A percentile compares a stretch with the other conserved stretches of the same genome.
phyloP scores from a whole-genome alignment of 2,329 filamentous ascomycete species.

The Cadophora sp. region DNA sequence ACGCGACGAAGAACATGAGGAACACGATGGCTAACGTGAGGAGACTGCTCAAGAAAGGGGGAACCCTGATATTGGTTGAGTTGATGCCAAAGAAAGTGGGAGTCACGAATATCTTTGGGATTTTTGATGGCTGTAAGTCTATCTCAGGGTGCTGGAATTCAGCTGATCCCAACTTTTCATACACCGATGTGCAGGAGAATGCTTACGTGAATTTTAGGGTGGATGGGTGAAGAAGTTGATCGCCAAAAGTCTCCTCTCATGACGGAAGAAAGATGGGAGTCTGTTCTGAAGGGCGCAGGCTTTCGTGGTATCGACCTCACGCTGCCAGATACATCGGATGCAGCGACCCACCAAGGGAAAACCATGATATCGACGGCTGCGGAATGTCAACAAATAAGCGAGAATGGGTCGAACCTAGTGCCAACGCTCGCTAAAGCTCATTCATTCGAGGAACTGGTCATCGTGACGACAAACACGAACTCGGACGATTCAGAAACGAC shows the following conservation, averaged over 20 bases:
- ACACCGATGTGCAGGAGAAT: not conserved
- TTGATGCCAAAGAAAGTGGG: not conserved
- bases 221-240: conserved; percentile 14
- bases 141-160: not conserved
- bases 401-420: not conserved
- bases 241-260: conserved; percentile 16
- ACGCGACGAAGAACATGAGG: not conserved
- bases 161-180: not conserved
- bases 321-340: conserved; percentile 5
- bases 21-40: not conserved
- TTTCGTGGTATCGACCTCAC: conserved; percentile 7
- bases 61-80: conserved; percentile 10
- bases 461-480: not conserved
- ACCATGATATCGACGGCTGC: conserved; percentile 14
- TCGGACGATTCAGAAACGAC: not conserved
- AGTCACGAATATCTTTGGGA: conserved; percentile 1
- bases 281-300: conserved; percentile 2
- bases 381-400: not conserved
- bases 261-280: conserved; percentile 5
- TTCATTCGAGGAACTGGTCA: not conserved
- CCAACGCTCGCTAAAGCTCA: not conserved
- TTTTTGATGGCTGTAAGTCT: conserved; percentile 14
- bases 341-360: conserved; percentile 1
- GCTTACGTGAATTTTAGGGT: conserved; percentile 16
- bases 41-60: not conserved